phyloP scores from a whole-genome alignment of 139 green algal species.

The Chlorella ohadii region DNA sequence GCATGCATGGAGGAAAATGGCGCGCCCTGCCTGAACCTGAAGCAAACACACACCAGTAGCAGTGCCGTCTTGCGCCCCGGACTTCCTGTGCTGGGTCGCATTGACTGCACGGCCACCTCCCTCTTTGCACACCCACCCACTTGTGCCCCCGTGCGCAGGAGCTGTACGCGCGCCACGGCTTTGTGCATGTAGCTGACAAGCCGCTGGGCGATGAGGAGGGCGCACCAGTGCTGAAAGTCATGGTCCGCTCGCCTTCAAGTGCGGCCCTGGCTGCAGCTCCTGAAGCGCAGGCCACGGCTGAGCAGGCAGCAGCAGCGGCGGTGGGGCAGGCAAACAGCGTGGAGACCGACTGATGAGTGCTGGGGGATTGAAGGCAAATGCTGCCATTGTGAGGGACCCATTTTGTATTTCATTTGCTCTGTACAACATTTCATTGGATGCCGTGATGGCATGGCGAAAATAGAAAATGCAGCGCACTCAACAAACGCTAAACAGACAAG shows the following conservation, averaged over 20 bases:
- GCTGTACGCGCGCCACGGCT: constrained; percentile 10
- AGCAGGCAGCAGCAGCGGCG: neutral
- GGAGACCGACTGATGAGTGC: neutral
- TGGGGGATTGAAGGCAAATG: neutral
- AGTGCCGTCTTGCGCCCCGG: too few relatives aligned
- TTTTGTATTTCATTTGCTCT: neutral
- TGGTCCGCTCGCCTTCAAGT: neutral
- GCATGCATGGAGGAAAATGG: too few relatives aligned
- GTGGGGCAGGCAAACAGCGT: neutral
- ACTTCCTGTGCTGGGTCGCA: too few relatives aligned
- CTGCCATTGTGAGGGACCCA: neutral
- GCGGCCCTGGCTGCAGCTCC: neutral
- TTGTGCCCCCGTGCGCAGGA: neutral
- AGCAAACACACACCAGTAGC: too few relatives aligned
- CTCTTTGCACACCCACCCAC: neutral
- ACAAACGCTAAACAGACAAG: too few relatives aligned
- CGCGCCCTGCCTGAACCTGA: too few relatives aligned
- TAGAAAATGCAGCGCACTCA: too few relatives aligned
- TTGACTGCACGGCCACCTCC: neutral
- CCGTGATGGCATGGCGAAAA: too few relatives aligned
- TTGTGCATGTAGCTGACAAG: constrained; percentile 4
- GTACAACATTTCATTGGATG: neutral
- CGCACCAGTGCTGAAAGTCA: neutral
- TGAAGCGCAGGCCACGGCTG: neutral
- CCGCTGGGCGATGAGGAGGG: constrained; percentile 1